phyloP scores from a whole-genome alignment of 2,329 filamentous ascomycete species.

The Fusarium tupiense region DNA sequence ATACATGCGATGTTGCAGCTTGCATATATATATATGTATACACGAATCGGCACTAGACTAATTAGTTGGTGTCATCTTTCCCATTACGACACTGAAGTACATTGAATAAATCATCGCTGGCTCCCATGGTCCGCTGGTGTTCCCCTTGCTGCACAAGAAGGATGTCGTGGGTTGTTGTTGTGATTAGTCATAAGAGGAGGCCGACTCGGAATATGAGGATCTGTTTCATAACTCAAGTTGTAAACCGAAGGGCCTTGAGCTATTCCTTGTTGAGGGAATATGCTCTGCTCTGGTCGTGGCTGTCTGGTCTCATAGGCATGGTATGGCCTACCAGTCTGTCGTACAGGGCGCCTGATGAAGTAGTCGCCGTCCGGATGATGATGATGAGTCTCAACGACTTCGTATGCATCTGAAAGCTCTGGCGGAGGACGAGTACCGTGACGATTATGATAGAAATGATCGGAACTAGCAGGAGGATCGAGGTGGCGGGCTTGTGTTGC shows the following conservation, averaged over 20 bases:
- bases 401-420: conserved; percentile 49
- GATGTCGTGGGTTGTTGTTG: conserved; percentile 56
- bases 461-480: conserved; percentile 2
- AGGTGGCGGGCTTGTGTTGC: conserved; percentile 8
- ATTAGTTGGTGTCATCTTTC: neutral
- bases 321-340: conserved; percentile 40
- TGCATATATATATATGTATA: neutral
- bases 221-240: neutral
- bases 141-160: conserved; percentile 36
- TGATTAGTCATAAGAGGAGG: conserved; percentile 23
- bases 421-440: neutral
- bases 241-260: conserved; percentile 4
- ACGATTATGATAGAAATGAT: conserved; percentile 20
- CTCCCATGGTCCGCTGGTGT: conserved; percentile 1
- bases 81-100: neutral
- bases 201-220: neutral
- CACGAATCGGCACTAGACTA: neutral
- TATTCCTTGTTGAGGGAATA: conserved; percentile 13
- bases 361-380: conserved; percentile 58
- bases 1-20: neutral
- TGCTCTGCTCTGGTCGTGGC: conserved; percentile 12
- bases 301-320: conserved; percentile 40
- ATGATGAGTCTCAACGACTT: conserved; percentile 58
- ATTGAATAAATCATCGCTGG: neutral
- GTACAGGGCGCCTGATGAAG: conserved; percentile 55